Base-by-base conservation (phyloP, 257 asterid genomes). In the Nicotiana tabacum region DNA sequence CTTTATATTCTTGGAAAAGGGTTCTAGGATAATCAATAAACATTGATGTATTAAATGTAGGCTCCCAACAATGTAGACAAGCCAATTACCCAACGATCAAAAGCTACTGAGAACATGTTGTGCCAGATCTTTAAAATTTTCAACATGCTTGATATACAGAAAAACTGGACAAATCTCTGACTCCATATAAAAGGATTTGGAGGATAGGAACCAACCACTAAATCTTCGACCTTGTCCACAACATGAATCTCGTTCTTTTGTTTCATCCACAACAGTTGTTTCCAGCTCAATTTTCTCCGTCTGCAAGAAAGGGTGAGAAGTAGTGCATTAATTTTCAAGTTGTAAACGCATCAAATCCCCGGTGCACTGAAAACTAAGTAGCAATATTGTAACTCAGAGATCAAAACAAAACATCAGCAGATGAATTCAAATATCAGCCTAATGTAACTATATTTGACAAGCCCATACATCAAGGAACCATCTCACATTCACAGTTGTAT, bases 251-350 rank as follows among this genome's bases (percentile, higher is more conserved):
- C 99, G 91, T 81, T 91, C 99, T 90, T 94, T 96, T 37, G 99
- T 94, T 88, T 96, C 99, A 84, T 96, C 99, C 82, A 96, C 97
- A 77, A 96, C 99, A 62, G 99, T 96, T 83, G 98, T 92, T 92
- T 96, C 99, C 91, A 96, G 85, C 89, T 96, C 99, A 84, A 96
- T 91, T 86, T 96, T 96, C 83, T 96, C 99, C 2, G 95, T 88
- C 99, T 96, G 93, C 90, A 87, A 83, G 80, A 70, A 30, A 83
- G 84, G 82, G 77, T 30, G 58, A 61, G 57, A 88, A 15, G 60
- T 58, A 18, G 66, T 46, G 35, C 65, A 21, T 80, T 65, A 17
- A 18, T 64, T 33, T 43, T 32, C 82, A 64, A 80, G 64, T 30
- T 81, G 61, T 16, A 81, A 81, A 39, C 11, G 43, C 57, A 39